Evolutionary conservation across 345 rosid species (phyloP), one percentile per base, ranked within the genome.

Genomic region (Acer negundo): DNA sequence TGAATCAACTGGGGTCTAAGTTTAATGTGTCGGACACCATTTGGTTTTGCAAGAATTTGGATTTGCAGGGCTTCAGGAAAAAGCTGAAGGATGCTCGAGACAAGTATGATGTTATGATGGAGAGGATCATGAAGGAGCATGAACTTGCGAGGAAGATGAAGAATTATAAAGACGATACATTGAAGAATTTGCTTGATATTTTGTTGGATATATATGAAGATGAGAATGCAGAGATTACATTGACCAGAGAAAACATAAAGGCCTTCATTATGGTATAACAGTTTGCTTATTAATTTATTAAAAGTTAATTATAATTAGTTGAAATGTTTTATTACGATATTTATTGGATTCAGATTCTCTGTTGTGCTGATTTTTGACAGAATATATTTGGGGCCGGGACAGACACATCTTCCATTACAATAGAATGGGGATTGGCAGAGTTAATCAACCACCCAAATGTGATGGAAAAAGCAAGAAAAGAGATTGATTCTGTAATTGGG

Each of bases 341-440:
- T 35, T 35, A 35, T 35, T 35, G 38, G 38, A 35, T 35, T 35
- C 38, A 2, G 31, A 28, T 28, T 28, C 31, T 28, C 31, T 28
- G 31, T 3, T 35, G 6, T 35, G 6, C 38, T 35, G 35, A 20
- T 15, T 31, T 68, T 75, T 31, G 19, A 7, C 87, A 90, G 90
- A 82, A 86, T 51, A 77, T 88, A 44, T 86, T 90, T 78, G 85
- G 84, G 17, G 89, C 90, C 40, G 89, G 93, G 26, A 88, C 89
- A 2, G 91, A 90, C 51, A 82, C 90, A 61, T 83, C 93, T 53
- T 78, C 89, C 11, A 82, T 78, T 17, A 84, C 94, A 7, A 76
- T 86, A 69, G 93, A 89, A 42, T 92, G 95, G 98, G 95, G 92
- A 42, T 44, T 92, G 38, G 80, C 96, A 31, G 96, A 94, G 81